phyloP scores from a whole-genome alignment of 768 basidiomycete species.

The Tylopilus plumbeoviolaceoides region DNA sequence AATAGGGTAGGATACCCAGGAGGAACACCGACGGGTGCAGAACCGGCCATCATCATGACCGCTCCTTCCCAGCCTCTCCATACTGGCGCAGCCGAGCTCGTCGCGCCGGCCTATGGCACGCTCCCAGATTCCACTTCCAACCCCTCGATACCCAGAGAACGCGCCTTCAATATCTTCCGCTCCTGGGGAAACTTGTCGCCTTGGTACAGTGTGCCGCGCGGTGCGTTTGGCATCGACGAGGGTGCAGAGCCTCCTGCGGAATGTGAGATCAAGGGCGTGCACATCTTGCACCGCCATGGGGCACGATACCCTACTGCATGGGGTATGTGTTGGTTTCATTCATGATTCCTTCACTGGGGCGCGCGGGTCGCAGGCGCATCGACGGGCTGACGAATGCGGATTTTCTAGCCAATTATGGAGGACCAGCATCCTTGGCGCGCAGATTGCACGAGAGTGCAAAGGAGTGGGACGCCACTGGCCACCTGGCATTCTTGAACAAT shows the following conservation, averaged over 20 bases:
- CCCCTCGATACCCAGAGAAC: slow-evolving; percentile 14
- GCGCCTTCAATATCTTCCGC: slow-evolving; percentile 61
- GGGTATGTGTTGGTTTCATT: slow-evolving; percentile 38
- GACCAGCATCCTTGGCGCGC: slow-evolving; percentile 52
- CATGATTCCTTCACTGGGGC: not conserved
- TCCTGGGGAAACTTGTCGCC: slow-evolving; percentile 85
- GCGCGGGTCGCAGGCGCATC: not conserved
- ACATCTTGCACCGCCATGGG: slow-evolving; percentile 80
- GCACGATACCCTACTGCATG: slow-evolving; percentile 69
- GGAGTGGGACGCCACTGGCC: slow-evolving; percentile 61
- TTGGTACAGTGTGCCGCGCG: slow-evolving; percentile 72
- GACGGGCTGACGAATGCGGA: not conserved
- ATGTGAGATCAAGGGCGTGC: slow-evolving; percentile 69
- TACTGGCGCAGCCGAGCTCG: slow-evolving; percentile 61
- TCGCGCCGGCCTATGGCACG: slow-evolving; percentile 39
- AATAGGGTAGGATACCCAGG: slow-evolving; percentile 67
- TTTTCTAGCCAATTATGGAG: slow-evolving; percentile 53
- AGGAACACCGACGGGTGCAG: slow-evolving; percentile 74
- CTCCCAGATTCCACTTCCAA: slow-evolving; percentile 20
- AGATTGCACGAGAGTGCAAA: slow-evolving; percentile 52
- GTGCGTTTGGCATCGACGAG: slow-evolving; percentile 70
- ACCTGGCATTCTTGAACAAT: slow-evolving; percentile 71
- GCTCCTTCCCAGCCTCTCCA: slow-evolving; percentile 79
- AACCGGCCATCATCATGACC: slow-evolving; percentile 66
- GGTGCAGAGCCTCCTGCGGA: slow-evolving; percentile 64